Conservation (phyloP, 1,139 yeast species). For the Meyerozyma carpophila region DNA sequence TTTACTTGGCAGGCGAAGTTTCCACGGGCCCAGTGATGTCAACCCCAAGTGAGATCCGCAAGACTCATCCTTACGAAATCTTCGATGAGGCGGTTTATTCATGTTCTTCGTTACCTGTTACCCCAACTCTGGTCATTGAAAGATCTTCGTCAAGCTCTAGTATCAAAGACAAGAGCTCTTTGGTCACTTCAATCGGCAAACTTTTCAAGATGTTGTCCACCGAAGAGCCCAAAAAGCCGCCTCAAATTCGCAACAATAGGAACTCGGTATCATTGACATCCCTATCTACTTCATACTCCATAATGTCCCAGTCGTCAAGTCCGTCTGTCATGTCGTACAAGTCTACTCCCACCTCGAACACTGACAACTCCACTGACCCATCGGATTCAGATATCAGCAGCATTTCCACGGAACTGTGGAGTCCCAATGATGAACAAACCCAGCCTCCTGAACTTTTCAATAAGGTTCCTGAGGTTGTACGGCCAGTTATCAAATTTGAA, state of each 20-base stretch:
- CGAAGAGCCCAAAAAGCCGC: conserved; percentile 18
- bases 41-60: conserved; percentile 33
- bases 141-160: background rate
- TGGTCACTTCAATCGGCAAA: conserved; percentile 34
- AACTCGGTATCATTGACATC: conserved; percentile 38
- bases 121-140: conserved; percentile 8
- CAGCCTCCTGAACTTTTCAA: conserved; percentile 43
- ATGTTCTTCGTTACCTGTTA: conserved; percentile 32
- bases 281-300: conserved; percentile 29
- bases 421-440: conserved; percentile 7
- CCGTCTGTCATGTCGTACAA: conserved; percentile 40
- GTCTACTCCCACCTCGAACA: conserved; percentile 36
- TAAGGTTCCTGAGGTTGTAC: conserved; percentile 41
- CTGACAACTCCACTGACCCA: conserved; percentile 30
- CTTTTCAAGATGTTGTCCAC: conserved; percentile 31
- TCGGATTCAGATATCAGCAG: conserved; percentile 20
- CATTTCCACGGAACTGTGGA: conserved; percentile 2
- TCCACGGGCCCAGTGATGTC: conserved; percentile 13
- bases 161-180: conserved; percentile 17
- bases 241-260: conserved; percentile 10
- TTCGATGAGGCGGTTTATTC: conserved; percentile 75
- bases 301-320: conserved; percentile 37
- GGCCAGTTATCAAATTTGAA: conserved; percentile 46
- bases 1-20: conserved; percentile 6
- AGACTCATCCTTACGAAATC: conserved; percentile 64